Evolutionary conservation across 768 basidiomycete species (phyloP).

Genomic region (Paxillus involutus): DNA sequence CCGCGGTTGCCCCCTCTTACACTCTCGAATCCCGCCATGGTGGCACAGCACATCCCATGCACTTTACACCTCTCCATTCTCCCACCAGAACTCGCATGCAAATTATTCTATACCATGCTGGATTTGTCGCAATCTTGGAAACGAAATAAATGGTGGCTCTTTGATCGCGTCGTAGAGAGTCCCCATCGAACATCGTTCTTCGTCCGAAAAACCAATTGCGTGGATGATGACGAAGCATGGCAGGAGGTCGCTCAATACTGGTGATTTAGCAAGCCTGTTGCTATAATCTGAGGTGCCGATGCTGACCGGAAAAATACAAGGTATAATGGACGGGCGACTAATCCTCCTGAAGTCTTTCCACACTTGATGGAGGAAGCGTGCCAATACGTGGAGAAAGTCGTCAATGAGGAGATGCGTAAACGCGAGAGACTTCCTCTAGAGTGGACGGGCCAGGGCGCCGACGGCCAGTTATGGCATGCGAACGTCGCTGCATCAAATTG

Average conservation of each 20-base stretch:
- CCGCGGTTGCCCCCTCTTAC: slow-evolving; percentile 56
- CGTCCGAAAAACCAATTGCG: slow-evolving; percentile 49
- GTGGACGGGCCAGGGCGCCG: slow-evolving; percentile 47
- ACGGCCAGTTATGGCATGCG: slow-evolving; percentile 58
- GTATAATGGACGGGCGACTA: slow-evolving; percentile 76
- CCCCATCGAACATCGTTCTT: slow-evolving; percentile 84
- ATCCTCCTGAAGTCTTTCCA: slow-evolving; percentile 57
- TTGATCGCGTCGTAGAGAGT: slow-evolving; percentile 79
- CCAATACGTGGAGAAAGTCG: slow-evolving; percentile 61
- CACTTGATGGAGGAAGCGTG: slow-evolving; percentile 80
- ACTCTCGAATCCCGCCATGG: slow-evolving; percentile 60
- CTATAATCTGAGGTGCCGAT: not conserved
- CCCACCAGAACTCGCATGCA: slow-evolving; percentile 73
- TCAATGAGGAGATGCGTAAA: slow-evolving; percentile 68
- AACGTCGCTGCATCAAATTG: slow-evolving; percentile 87
- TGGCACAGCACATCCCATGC: slow-evolving; percentile 71
- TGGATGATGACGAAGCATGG: slow-evolving; percentile 51
- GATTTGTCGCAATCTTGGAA: slow-evolving; percentile 62
- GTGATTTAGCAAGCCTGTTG: slow-evolving; percentile 35
- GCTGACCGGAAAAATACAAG: slow-evolving; percentile 35
- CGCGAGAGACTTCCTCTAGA: slow-evolving; percentile 64
- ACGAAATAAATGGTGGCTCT: slow-evolving; percentile 82
- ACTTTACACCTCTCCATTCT: slow-evolving; percentile 70
- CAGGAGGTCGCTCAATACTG: slow-evolving; percentile 76
- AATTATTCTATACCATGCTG: slow-evolving; percentile 72